A percentile compares a stretch with the other conserved stretches of the same genome.
Conservation (phyloP, 352 stramenopile genomes). For the Phytophthora brassicae region DNA sequence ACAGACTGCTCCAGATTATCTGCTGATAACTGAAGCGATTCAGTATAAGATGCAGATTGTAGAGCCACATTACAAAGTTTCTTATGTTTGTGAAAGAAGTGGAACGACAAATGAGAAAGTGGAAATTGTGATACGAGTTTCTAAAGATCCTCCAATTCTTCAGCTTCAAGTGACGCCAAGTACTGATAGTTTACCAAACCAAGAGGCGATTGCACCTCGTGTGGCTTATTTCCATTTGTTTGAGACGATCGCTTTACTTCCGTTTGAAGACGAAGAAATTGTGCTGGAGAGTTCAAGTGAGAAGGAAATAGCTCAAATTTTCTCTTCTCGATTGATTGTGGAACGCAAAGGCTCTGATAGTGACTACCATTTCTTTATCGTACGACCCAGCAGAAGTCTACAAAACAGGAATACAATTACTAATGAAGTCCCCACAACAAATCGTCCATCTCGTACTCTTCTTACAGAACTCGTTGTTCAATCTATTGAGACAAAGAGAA, state of each 20-base stretch:
- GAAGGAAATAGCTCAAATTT: constrained; percentile 31
- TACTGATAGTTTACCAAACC: constrained; percentile 1
- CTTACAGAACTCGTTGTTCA: constrained; percentile 32
- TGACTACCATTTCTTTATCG: constrained; percentile 37
- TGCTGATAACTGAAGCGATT: constrained; percentile 34
- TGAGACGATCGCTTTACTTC: constrained; percentile 38
- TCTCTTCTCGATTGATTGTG: constrained; percentile 28
- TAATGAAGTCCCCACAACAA: background rate
- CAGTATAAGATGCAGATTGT: constrained; percentile 50
- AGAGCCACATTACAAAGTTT: constrained; percentile 22
- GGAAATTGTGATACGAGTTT: constrained; percentile 31
- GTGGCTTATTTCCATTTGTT: constrained; percentile 44
- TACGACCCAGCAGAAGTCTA: constrained; percentile 5
- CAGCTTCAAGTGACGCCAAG: constrained; percentile 28
- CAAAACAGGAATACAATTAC: background rate
- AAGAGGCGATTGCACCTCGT: constrained; percentile 12
- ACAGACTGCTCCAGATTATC: constrained; percentile 8
- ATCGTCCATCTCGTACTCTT: constrained; percentile 15
- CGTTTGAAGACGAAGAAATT: constrained; percentile 32
- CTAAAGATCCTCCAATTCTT: constrained; percentile 37
- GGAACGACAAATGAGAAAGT: constrained; percentile 11
- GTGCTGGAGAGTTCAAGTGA: constrained; percentile 34
- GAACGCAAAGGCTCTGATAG: constrained; percentile 22
- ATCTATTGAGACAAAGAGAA: constrained; percentile 14
- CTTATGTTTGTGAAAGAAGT: constrained; percentile 14